Conservation (phyloP, 495 filamentous ascomycete genomes). For the Recurvomyces mirabilis region DNA sequence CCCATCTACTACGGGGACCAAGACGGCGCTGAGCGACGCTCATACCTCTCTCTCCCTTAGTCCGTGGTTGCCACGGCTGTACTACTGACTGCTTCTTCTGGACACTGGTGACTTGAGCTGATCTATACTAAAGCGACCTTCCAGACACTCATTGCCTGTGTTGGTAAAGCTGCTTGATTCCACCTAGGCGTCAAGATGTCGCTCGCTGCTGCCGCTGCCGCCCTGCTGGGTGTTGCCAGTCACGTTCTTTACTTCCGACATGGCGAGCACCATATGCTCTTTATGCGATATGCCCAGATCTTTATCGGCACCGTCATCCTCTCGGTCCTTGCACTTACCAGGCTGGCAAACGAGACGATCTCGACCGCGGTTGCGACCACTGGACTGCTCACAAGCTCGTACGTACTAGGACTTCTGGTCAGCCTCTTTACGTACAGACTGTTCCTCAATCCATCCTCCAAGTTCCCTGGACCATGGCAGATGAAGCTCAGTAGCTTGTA, state of each 20-base stretch:
- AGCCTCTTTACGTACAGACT: conserved; percentile 39
- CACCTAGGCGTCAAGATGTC: no score
- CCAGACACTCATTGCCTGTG: no score
- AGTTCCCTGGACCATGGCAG: conserved; percentile 36
- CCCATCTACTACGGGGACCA: no score
- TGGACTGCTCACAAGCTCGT: not conserved
- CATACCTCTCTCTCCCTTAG: no score
- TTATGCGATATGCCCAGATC: not conserved
- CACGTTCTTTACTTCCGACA: conserved; percentile 12
- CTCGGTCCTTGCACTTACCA: not conserved
- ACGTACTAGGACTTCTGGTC: conserved; percentile 24
- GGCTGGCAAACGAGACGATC: not conserved
- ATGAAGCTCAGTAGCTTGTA: conserved; percentile 37
- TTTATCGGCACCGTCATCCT: not conserved
- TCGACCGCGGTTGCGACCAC: not conserved
- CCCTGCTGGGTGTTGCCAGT: conserved; percentile 1
- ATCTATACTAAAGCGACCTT: no score
- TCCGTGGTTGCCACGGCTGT: no score
- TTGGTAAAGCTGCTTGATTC: no score
- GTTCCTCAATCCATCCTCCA: conserved; percentile 36
- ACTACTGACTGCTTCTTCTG: no score
- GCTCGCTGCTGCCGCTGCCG: not conserved
- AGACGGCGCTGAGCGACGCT: no score
- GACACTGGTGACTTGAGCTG: no score
- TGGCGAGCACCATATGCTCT: conserved; percentile 9